phyloP scores from a whole-genome alignment of 768 basidiomycete species.

The Leccinum aurantiacum region DNA sequence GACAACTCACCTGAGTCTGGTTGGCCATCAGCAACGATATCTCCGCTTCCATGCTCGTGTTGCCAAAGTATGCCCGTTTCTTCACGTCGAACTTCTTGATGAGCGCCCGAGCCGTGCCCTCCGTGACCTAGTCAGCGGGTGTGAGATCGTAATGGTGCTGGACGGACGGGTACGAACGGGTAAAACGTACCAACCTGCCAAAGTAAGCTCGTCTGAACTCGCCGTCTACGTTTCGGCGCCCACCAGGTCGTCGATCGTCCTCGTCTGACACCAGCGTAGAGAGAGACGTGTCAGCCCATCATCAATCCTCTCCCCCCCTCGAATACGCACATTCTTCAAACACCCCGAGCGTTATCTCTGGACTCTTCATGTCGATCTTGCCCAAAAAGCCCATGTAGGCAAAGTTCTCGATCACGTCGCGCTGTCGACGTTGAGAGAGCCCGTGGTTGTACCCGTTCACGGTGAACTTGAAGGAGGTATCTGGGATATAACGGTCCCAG shows the following conservation, averaged over 20 bases:
- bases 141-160: neutral
- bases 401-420: constrained; percentile 73
- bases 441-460: constrained; percentile 75
- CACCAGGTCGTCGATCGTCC: constrained; percentile 47
- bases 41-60: constrained; percentile 97
- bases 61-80: constrained; percentile 87
- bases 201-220: constrained; percentile 73
- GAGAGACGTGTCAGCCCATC: neutral
- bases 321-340: constrained; percentile 81
- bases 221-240: constrained; percentile 61
- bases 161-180: neutral
- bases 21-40: constrained; percentile 96
- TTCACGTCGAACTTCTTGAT: constrained; percentile 81
- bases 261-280: constrained; percentile 39
- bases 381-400: constrained; percentile 82
- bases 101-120: constrained; percentile 68
- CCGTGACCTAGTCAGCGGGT: constrained; percentile 42
- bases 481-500: constrained; percentile 59
- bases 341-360: constrained; percentile 69
- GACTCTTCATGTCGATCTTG: constrained; percentile 76
- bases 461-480: constrained; percentile 80
- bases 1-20: constrained; percentile 74
- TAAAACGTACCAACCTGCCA: constrained; percentile 75
- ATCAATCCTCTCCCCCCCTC: neutral
- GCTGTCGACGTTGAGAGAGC: constrained; percentile 66